Evolutionary conservation across 768 basidiomycete genomes (phyloP).

Genomic region (Auriscalpium vulgare): DNA sequence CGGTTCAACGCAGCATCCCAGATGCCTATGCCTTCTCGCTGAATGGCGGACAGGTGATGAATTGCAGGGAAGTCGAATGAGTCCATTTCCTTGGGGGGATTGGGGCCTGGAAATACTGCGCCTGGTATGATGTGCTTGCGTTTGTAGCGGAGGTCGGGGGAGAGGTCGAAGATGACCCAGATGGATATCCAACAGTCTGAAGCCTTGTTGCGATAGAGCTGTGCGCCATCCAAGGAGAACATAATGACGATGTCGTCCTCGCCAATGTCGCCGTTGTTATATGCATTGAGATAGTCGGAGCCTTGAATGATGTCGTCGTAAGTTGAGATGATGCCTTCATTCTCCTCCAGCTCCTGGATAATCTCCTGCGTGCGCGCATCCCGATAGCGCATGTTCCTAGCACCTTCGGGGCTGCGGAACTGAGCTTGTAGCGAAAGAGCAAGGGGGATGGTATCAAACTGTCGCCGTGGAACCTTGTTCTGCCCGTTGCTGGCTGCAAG

Average conservation of each 20-base stretch:
- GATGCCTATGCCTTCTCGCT: no score
- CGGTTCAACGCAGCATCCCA: no score
- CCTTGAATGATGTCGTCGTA: conserved; percentile 24
- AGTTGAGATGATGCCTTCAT: neutral
- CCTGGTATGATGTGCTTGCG: conserved; percentile 26
- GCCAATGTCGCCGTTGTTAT: conserved; percentile 9
- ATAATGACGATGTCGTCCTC: conserved; percentile 26
- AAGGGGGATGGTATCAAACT: conserved; percentile 16
- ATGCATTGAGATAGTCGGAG: conserved; percentile 21
- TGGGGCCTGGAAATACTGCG: conserved; percentile 25
- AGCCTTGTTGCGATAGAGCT: conserved; percentile 30
- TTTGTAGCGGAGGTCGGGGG: conserved; percentile 23
- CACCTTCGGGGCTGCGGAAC: neutral
- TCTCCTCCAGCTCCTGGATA: neutral
- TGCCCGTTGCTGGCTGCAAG: neutral
- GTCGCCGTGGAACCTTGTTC: conserved; percentile 5
- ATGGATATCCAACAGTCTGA: conserved; percentile 29
- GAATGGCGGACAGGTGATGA: conserved; percentile 25
- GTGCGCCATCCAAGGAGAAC: conserved; percentile 32
- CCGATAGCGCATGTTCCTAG: conserved; percentile 8
- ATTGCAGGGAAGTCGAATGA: conserved; percentile 25
- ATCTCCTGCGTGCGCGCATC: neutral
- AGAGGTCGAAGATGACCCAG: conserved; percentile 28
- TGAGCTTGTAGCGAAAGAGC: conserved; percentile 14
- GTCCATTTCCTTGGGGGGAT: conserved; percentile 26